Percentiles rank a stretch among this genome's conserved stretches.
These are phyloP conservation scores for Pyrrhoderma lamaoense DNA, from an alignment of 1,284 basidiomycete species.

Conservation along the genomic window DNA sequence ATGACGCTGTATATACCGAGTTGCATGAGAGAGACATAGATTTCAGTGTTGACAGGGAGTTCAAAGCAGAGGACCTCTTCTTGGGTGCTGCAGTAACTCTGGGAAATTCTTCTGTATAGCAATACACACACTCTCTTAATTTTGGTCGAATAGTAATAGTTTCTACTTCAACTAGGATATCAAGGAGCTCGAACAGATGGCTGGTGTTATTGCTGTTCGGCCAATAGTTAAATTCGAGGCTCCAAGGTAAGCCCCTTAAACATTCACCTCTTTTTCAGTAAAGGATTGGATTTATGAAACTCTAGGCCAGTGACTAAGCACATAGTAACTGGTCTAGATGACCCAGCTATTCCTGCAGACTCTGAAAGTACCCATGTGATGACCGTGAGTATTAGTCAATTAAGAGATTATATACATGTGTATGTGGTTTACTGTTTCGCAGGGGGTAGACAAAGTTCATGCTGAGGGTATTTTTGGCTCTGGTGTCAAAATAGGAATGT, in stretches of 20 bases:
- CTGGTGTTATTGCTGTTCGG: constrained; percentile 27
- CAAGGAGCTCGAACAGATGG: constrained; percentile 21
- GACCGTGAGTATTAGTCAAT: constrained; percentile 23
- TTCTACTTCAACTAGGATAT: constrained; percentile 21
- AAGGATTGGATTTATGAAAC: background rate
- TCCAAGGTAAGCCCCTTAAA: constrained; percentile 21
- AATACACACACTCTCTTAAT: too few relatives aligned
- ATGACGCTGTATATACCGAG: constrained; percentile 32
- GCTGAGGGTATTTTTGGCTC: constrained; percentile 41
- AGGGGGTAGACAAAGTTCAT: constrained; percentile 44
- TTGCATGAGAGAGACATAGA: constrained; percentile 30
- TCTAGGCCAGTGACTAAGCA: constrained; percentile 25
- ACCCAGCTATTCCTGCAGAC: constrained; percentile 30
- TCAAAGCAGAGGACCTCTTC: constrained; percentile 36
- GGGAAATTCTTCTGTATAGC: constrained; percentile 10
- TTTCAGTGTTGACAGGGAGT: constrained; percentile 35
- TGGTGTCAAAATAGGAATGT: constrained; percentile 47
- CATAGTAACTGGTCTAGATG: constrained; percentile 27
- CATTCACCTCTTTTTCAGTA: background rate
- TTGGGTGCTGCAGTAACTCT: constrained; percentile 37
- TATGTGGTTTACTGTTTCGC: background rate
- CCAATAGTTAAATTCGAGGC: constrained; percentile 25
- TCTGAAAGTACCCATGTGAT: constrained; percentile 30
- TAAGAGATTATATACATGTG: background rate
- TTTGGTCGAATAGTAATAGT: background rate